These are phyloP conservation scores for Monosporascus cannonballus DNA, from an alignment of 2,329 filamentous ascomycete genomes.

Conservation along the genomic window DNA sequence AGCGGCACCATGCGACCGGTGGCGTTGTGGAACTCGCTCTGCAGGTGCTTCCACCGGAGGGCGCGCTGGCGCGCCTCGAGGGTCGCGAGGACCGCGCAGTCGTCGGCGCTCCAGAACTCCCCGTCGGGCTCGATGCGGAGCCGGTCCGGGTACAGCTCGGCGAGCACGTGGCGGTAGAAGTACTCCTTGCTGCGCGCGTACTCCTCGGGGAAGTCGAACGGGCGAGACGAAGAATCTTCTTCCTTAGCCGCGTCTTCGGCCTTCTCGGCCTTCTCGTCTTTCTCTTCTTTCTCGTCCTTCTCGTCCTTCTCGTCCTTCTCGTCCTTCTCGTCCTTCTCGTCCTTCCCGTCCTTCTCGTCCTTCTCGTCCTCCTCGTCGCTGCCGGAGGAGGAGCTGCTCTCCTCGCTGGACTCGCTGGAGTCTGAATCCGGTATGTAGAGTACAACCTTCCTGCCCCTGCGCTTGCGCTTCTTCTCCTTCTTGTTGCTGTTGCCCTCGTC, in stretches of 20 bases:
- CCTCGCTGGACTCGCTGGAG: background rate
- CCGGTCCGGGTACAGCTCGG: slow-evolving; percentile 11
- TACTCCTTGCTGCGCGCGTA: slow-evolving; percentile 9
- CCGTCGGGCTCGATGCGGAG: slow-evolving; percentile 12
- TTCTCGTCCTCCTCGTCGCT: background rate
- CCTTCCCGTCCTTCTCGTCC: background rate
- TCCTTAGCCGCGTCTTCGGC: background rate
- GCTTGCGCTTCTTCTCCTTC: background rate
- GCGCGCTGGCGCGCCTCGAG: slow-evolving; percentile 21
- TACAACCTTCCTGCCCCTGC: background rate
- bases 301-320: background rate
- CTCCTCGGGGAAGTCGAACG: background rate
- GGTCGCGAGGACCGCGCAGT: slow-evolving; percentile 17
- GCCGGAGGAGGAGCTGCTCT: background rate
- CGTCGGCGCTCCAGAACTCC: slow-evolving; percentile 14
- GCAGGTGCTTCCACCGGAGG: slow-evolving; percentile 18
- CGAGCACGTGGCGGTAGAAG: slow-evolving; percentile 9
- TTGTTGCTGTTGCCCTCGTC: background rate
- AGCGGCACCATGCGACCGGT: slow-evolving; percentile 18
- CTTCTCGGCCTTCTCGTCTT: slow-evolving; percentile 1
- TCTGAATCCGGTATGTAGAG: background rate
- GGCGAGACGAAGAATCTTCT: background rate
- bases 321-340: background rate
- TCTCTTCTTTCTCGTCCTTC: background rate
- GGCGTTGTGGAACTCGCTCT: slow-evolving; percentile 22